Conservation (phyloP, 2,329 filamentous ascomycete genomes). For the Ophiostoma sp. region DNA sequence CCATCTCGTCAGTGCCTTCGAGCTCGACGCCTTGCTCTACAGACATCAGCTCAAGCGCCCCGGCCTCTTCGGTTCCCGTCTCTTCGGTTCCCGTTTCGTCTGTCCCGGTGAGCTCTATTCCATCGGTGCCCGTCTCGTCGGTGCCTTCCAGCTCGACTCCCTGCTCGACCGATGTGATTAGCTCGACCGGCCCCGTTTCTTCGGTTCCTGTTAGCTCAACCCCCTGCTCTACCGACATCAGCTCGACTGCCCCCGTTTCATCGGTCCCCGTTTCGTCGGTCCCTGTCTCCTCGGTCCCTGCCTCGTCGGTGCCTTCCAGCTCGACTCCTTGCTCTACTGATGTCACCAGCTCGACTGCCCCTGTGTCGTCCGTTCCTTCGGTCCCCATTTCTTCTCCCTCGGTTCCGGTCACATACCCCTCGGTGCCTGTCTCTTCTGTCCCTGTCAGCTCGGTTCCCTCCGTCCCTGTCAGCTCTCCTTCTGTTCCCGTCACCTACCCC, state of each 20-base stretch:
- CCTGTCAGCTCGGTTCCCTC: not conserved
- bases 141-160: not conserved
- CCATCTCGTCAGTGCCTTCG: not conserved
- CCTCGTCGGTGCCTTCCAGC: not conserved
- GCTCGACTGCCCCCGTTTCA: not conserved
- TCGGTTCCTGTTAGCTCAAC: constrained; percentile 6
- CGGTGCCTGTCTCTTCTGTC: not conserved
- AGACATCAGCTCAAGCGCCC: not conserved
- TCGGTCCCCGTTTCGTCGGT: not conserved
- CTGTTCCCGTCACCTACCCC: not conserved
- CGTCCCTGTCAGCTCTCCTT: not conserved
- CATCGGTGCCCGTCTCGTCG: not conserved
- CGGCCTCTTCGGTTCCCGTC: not conserved
- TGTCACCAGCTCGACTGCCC: not conserved
- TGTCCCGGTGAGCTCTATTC: not conserved
- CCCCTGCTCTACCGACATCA: not conserved
- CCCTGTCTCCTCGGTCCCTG: not conserved
- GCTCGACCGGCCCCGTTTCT: not conserved
- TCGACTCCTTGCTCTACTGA: not conserved
- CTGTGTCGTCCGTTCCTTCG: not conserved
- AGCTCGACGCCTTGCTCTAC: not conserved
- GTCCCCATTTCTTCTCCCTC: not conserved
- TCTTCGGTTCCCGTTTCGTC: not conserved
- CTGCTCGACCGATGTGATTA: not conserved
- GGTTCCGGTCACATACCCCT: not conserved